A percentile compares a stretch with the other conserved stretches of the same genome.
These are phyloP conservation scores for Skeletonema grethae DNA, from an alignment of 108 stramenopile species.

Conservation along the genomic window DNA sequence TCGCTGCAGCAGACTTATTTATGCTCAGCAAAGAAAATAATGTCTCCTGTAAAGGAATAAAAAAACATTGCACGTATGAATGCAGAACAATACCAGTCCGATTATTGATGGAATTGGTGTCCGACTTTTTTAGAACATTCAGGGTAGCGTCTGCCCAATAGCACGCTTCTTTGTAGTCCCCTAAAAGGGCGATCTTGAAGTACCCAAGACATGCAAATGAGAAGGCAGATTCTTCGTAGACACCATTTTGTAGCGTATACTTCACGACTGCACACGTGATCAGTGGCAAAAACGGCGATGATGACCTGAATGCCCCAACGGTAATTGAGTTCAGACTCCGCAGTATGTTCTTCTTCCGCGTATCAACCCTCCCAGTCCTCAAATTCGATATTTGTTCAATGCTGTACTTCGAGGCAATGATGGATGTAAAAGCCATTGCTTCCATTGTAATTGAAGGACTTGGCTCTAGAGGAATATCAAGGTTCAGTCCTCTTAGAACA, in stretches of 20 bases:
- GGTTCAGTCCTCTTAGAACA: background rate
- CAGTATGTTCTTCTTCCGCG: background rate
- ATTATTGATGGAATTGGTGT: background rate
- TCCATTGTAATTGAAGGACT: background rate
- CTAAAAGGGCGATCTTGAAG: conserved; percentile 7
- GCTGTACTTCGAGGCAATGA: conserved; percentile 5
- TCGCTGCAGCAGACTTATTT: conserved; percentile 4
- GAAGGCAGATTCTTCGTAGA: conserved; percentile 6
- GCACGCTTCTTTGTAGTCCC: conserved; percentile 3
- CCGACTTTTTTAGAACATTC: background rate
- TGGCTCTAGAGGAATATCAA: conserved; percentile 1
- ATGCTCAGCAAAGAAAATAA: background rate
- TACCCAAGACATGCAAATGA: conserved; percentile 8
- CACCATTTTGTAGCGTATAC: conserved; percentile 13
- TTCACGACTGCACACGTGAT: conserved; percentile 16
- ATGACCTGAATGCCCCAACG: background rate
- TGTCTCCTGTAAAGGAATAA: background rate
- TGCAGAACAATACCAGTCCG: background rate
- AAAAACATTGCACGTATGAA: background rate
- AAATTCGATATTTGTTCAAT: background rate
- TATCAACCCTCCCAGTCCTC: background rate
- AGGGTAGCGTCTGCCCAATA: conserved; percentile 1
- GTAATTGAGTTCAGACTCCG: background rate
- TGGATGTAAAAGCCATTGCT: background rate
- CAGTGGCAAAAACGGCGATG: conserved; percentile 10